Evolutionary conservation across 2,329 filamentous ascomycete species (phyloP).

Genomic region (Trichocomaceae sp.): DNA sequence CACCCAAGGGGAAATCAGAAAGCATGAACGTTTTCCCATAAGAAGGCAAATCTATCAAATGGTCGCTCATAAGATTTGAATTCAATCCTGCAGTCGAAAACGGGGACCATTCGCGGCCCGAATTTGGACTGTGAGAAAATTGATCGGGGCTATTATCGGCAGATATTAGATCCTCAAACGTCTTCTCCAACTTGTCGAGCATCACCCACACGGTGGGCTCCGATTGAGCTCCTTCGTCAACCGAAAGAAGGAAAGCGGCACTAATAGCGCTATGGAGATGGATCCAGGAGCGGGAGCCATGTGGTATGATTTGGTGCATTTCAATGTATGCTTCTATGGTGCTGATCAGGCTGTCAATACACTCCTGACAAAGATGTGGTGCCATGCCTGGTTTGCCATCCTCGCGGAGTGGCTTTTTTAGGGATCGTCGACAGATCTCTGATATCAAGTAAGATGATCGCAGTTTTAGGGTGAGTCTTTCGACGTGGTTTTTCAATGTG

Average conservation of each 20-base stretch:
- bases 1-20: conserved; percentile 4
- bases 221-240: conserved; percentile 39
- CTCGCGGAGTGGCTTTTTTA: conserved; percentile 43
- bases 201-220: conserved; percentile 35
- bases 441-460: conserved; percentile 58
- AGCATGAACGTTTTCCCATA: conserved; percentile 8
- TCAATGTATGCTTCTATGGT: conserved; percentile 57
- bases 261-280: conserved; percentile 43
- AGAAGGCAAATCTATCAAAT: not conserved
- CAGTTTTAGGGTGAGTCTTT: conserved; percentile 55
- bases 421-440: conserved; percentile 55
- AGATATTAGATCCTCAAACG: conserved; percentile 37
- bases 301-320: conserved; percentile 39
- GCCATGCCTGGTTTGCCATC: conserved; percentile 29
- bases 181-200: conserved; percentile 37
- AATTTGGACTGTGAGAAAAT: conserved; percentile 1
- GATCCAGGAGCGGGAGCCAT: conserved; percentile 43
- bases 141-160: conserved; percentile 21
- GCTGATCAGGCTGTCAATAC: conserved; percentile 49
- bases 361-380: conserved; percentile 44
- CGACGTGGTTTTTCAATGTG: conserved; percentile 46
- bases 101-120: conserved; percentile 1
- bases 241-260: conserved; percentile 41
- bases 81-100: conserved; percentile 16
- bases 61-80: not conserved